phyloP scores from a whole-genome alignment of 306 rosid species.

The Quercus robur region DNA sequence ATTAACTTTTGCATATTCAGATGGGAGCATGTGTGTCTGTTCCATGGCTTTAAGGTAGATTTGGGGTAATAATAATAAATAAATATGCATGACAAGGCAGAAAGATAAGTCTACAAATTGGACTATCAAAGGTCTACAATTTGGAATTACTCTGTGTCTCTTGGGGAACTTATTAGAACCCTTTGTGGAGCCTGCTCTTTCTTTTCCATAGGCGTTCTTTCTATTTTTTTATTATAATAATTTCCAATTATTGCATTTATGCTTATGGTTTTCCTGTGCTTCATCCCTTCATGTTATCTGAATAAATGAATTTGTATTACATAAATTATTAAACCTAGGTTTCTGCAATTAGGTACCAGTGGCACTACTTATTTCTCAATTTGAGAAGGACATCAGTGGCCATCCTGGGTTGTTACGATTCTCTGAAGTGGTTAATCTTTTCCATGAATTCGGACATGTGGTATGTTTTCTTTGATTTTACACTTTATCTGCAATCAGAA shows the following conservation, averaged over 20 bases:
- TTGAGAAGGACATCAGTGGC: conserved; percentile 53
- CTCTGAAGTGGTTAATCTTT: conserved; percentile 87
- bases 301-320: not conserved
- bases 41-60: not conserved
- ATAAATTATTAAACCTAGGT: not conserved
- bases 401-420: conserved; percentile 71
- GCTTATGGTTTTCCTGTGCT: not conserved
- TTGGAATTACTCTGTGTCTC: not conserved
- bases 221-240: not conserved
- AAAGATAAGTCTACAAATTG: not conserved
- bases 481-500: conserved; percentile 13
- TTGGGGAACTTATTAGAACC: not conserved
- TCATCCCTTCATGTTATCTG: not conserved
- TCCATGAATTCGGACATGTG: conserved; percentile 98
- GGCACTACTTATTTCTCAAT: conserved; percentile 71
- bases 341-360: conserved; percentile 62
- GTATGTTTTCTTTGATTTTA: conserved; percentile 52
- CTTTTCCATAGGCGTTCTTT: not conserved
- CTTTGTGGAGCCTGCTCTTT: not conserved
- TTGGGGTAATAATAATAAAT: not conserved
- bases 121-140: not conserved
- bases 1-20: not conserved
- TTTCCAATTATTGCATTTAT: not conserved
- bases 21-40: not conserved
- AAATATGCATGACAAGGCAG: not conserved